A percentile compares a stretch with the other conserved stretches of the same genome.
phyloP scores from a whole-genome alignment of 345 rosid genomes.

The Brassica cretica region DNA sequence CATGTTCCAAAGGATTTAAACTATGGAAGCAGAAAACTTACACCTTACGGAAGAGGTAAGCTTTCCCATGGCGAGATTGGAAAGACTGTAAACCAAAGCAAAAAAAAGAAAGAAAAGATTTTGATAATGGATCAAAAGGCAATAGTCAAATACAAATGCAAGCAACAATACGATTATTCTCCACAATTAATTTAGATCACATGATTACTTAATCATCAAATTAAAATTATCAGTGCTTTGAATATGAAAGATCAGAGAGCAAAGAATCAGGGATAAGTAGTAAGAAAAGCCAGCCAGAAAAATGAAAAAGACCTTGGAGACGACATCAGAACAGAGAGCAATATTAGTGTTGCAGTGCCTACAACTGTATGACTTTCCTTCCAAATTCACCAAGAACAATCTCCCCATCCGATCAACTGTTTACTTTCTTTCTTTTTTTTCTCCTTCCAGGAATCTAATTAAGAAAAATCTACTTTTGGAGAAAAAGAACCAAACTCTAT shows the following conservation, averaged over 20 bases:
- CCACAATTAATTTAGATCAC: constrained; percentile 10
- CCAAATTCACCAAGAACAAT: constrained; percentile 59
- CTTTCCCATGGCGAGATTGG: constrained; percentile 90
- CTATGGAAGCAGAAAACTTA: constrained; percentile 61
- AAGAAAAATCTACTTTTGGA: background rate
- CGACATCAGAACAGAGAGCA: constrained; percentile 53
- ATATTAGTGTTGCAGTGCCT: constrained; percentile 70
- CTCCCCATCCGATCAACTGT: constrained; percentile 60
- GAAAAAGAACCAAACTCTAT: constrained; percentile 3
- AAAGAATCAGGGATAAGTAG: background rate
- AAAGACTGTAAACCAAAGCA: constrained; percentile 55
- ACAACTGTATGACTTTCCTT: constrained; percentile 63
- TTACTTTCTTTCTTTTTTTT: background rate
- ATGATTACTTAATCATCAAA: constrained; percentile 11
- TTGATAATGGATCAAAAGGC: constrained; percentile 23
- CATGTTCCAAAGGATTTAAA: background rate
- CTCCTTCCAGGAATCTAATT: background rate
- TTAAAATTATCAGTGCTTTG: background rate
- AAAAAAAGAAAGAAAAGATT: background rate
- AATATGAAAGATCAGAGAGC: background rate
- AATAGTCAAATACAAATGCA: background rate
- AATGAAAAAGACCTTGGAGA: constrained; percentile 54
- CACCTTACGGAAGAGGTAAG: constrained; percentile 97
- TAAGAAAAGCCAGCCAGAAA: background rate
- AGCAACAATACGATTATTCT: background rate